Evolutionary conservation across 768 basidiomycete genomes (phyloP).

Genomic region (Tylopilus sp.): DNA sequence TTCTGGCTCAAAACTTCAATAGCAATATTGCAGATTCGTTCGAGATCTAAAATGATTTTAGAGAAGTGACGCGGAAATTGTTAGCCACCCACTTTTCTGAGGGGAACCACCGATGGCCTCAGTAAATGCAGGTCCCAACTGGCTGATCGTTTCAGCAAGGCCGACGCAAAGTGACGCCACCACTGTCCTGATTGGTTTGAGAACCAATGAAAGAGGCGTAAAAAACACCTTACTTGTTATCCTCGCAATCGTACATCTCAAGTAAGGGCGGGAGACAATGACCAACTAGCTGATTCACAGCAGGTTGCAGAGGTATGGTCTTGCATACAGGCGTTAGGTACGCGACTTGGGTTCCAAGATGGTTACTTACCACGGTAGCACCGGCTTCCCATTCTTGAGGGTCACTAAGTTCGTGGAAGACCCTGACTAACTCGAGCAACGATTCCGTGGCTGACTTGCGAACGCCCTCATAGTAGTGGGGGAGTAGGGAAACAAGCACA

Average conservation of each 20-base stretch:
- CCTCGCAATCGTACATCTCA: constrained; percentile 90
- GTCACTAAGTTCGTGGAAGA: constrained; percentile 86
- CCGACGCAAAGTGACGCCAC: constrained; percentile 84
- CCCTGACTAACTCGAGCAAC: constrained; percentile 82
- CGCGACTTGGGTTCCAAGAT: neutral
- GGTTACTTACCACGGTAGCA: constrained; percentile 49
- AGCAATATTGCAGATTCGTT: constrained; percentile 76
- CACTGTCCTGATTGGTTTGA: constrained; percentile 58
- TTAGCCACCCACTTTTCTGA: constrained; percentile 53
- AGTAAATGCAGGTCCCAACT: constrained; percentile 84
- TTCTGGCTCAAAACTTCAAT: constrained; percentile 89
- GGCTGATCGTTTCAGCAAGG: constrained; percentile 88
- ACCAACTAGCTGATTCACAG: constrained; percentile 75
- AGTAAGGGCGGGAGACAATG: constrained; percentile 72
- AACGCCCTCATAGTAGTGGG: constrained; percentile 97
- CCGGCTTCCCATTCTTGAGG: constrained; percentile 84
- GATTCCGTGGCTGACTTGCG: constrained; percentile 89
- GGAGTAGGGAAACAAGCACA: constrained; percentile 72
- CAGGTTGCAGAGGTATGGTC: constrained; percentile 52
- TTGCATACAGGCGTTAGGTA: constrained; percentile 20
- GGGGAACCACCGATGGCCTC: too few species aligned
- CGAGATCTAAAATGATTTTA: constrained; percentile 49
- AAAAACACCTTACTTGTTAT: constrained; percentile 81
- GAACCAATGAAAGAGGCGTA: constrained; percentile 2
- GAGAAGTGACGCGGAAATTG: neutral